Conservation (phyloP, 768 basidiomycete species). For the Neoboletus magnificus region DNA sequence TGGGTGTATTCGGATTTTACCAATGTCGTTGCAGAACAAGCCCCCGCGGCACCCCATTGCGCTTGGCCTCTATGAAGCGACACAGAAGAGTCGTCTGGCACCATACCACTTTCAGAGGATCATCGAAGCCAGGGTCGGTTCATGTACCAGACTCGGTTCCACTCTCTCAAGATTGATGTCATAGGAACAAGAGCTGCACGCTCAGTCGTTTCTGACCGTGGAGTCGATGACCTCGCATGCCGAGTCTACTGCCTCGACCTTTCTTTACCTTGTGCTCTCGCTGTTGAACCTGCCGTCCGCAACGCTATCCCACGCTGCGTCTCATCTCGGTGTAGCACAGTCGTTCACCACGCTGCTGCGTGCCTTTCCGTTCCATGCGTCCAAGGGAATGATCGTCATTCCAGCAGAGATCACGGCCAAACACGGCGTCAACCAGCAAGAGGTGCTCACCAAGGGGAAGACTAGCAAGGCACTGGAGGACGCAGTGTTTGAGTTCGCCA, state of each 20-base stretch:
- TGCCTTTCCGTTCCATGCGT: slow-evolving; percentile 73
- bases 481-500: slow-evolving; percentile 82
- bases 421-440: slow-evolving; percentile 76
- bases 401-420: slow-evolving; percentile 80
- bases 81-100: slow-evolving; percentile 48
- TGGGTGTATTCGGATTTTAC: slow-evolving; percentile 3
- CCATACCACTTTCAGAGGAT: slow-evolving; percentile 80
- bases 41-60: slow-evolving; percentile 82
- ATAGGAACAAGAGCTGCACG: slow-evolving; percentile 65
- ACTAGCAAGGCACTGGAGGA: slow-evolving; percentile 62
- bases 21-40: slow-evolving; percentile 48
- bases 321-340: slow-evolving; percentile 76
- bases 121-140: slow-evolving; percentile 75
- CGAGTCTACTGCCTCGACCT: slow-evolving; percentile 76
- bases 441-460: slow-evolving; percentile 59
- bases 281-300: slow-evolving; percentile 56
- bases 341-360: slow-evolving; percentile 70
- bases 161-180: slow-evolving; percentile 20
- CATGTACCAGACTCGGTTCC: neutral
- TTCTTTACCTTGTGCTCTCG: slow-evolving; percentile 74
- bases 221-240: slow-evolving; percentile 70
- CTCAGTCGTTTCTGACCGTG: slow-evolving; percentile 60
- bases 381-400: slow-evolving; percentile 66
- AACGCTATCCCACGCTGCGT: slow-evolving; percentile 69
- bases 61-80: slow-evolving; percentile 61